Conservation (phyloP, 345 rosid genomes). For the Euphorbia pulcherrima region DNA sequence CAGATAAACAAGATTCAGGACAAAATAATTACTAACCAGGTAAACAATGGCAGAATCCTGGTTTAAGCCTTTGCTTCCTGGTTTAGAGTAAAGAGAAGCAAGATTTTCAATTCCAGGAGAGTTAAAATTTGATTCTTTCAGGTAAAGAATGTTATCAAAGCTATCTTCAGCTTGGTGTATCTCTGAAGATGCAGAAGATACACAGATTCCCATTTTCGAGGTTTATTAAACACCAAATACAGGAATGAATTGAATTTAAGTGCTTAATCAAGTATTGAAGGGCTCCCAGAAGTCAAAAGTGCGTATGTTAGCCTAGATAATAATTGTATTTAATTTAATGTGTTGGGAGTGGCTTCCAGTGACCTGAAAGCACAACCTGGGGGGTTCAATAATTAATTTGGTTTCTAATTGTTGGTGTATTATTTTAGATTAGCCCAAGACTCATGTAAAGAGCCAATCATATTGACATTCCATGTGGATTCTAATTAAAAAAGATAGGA, state of each 20-base stretch:
- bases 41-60: constrained; percentile 76
- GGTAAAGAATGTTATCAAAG: constrained; percentile 24
- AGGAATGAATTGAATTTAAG: constrained; percentile 11
- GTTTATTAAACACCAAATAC: constrained; percentile 15
- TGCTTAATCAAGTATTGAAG: constrained; percentile 27
- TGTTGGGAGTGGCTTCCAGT: constrained; percentile 31
- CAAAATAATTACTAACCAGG: constrained; percentile 33
- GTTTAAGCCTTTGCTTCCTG: constrained; percentile 72
- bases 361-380: constrained; percentile 28
- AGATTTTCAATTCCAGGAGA: constrained; percentile 20
- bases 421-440: constrained; percentile 45
- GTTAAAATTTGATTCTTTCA: neutral
- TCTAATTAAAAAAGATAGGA: neutral
- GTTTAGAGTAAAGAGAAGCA: constrained; percentile 54
- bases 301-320: constrained; percentile 23
- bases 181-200: constrained; percentile 44
- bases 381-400: constrained; percentile 28
- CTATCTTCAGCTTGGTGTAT: constrained; percentile 29
- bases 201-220: constrained; percentile 49
- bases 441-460: constrained; percentile 50
- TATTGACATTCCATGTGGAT: constrained; percentile 15
- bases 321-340: neutral
- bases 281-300: constrained; percentile 4
- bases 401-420: constrained; percentile 12
- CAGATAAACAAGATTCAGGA: neutral